Evolutionary conservation across 805 yeast species (phyloP), one percentile per base, ranked within the genome.

Genomic region (Peterozyma xylosa): DNA sequence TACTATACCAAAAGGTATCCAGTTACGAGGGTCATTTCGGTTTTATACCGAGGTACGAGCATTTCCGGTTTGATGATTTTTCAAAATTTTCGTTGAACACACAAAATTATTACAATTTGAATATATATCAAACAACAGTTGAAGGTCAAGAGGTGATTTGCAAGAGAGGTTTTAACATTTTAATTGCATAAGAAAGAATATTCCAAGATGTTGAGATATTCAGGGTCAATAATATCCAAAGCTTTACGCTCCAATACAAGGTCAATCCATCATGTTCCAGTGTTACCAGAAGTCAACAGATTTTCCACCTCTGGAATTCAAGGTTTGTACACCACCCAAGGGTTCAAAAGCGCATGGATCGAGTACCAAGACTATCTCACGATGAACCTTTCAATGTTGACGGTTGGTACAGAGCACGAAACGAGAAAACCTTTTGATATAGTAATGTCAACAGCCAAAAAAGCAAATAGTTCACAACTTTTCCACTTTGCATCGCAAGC

Each of bases 401-500:
- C 95, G 1, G 75, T 74, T 40, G 96, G 95, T 13, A 86, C 96
- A 1, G 82, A 79, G 44, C 74, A 80, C 59, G 96, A 88, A 62
- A 74, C 84, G 7, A 78, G 85, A 58, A 66, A 74, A 15, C 91
- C 96, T 3, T 78, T 82, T 59, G 85, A 85, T 48, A 77, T 87
- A 43, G 59, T 80, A 46, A 63, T 79, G 47, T 74, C 80, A 50
- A 78, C 93, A 1, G 83, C 89, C 3, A 74, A 76, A 54, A 76
- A 78, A 49, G 70, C 85, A 30, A 76, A 79, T 30, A 76, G 77
- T 53, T 81, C 89, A 32, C 76, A 77, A 44, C 63, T 77, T n/a
- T 90, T 82, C 71, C 93, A 90, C 64, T 78, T 74, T 56, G 97
- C 98, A 2, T 86, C 96, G 4, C 95, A 86, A 59, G 81, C 89